Conservation (phyloP, 2,329 filamentous ascomycete species). For the Scedosporium dehoogii region DNA sequence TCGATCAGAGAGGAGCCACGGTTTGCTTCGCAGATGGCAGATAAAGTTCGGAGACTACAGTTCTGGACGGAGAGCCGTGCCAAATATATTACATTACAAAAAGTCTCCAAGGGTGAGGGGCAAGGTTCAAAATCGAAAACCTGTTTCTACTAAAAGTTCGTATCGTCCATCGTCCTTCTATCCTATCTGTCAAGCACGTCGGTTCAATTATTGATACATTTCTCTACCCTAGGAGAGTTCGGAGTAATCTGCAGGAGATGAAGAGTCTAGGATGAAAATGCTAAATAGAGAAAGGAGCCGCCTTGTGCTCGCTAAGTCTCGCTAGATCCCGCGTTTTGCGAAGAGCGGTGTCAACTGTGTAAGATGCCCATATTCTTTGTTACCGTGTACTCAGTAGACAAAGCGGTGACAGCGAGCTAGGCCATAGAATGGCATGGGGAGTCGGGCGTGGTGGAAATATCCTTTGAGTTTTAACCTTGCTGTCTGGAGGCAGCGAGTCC, state of each 20-base stretch:
- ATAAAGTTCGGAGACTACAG: neutral
- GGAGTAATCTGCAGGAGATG: neutral
- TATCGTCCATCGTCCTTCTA: too few relatives aligned
- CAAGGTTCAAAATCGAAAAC: neutral
- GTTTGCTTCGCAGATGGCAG: neutral
- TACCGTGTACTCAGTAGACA: neutral
- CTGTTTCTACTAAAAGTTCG: too few relatives aligned
- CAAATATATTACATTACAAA: neutral
- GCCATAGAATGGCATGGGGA: too few relatives aligned
- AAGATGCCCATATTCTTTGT: neutral
- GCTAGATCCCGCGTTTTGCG: neutral
- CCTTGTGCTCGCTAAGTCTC: neutral
- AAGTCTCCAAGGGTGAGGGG: neutral
- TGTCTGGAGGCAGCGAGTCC: too few relatives aligned
- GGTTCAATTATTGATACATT: neutral
- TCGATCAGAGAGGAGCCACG: neutral
- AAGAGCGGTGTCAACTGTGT: neutral
- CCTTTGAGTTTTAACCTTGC: too few relatives aligned
- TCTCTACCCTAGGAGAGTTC: neutral
- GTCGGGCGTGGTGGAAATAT: too few relatives aligned
- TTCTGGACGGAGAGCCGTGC: neutral
- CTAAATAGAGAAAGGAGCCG: neutral
- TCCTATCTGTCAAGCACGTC: too few relatives aligned
- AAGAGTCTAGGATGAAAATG: neutral
- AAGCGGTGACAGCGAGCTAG: neutral